Conservation (phyloP, 2,329 filamentous ascomycete genomes). For the Coleophoma crateriformis region DNA sequence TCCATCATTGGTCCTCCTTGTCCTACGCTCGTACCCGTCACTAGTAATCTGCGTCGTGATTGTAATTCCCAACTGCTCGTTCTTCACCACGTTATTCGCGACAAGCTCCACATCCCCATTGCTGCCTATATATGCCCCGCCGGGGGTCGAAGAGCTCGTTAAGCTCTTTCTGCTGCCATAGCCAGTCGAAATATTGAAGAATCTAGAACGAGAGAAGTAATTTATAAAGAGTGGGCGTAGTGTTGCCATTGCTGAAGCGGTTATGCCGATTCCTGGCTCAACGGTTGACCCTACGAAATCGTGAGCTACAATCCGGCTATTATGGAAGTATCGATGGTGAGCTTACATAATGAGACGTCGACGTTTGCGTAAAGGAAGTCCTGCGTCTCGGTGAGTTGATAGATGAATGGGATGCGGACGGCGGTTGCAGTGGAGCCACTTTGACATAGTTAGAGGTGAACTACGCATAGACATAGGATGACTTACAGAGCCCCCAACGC, state of each 20-base stretch:
- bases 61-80: constrained; percentile 1
- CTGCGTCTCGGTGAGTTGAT: constrained; percentile 8
- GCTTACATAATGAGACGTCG: constrained; percentile 13
- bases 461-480: neutral
- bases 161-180: neutral
- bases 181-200: constrained; percentile 4
- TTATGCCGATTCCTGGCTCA: constrained; percentile 19
- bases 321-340: neutral
- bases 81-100: constrained; percentile 4
- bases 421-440: constrained; percentile 22
- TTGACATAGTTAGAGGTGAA: neutral
- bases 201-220: constrained; percentile 10
- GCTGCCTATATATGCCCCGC: constrained; percentile 5
- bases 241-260: constrained; percentile 16
- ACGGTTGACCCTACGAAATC: constrained; percentile 9
- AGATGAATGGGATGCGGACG: constrained; percentile 20
- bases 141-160: neutral
- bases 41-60: constrained; percentile 8
- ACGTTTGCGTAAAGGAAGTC: constrained; percentile 21
- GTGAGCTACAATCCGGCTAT: neutral
- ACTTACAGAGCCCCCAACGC: too few relatives aligned
- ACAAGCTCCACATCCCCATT: constrained; percentile 4
- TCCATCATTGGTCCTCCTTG: neutral
- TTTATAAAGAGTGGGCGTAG: constrained; percentile 18
- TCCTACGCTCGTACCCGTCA: neutral